These are phyloP conservation scores for Fraxinus latifolia DNA, from an alignment of 305 asterid genomes.

Conservation along the genomic window DNA sequence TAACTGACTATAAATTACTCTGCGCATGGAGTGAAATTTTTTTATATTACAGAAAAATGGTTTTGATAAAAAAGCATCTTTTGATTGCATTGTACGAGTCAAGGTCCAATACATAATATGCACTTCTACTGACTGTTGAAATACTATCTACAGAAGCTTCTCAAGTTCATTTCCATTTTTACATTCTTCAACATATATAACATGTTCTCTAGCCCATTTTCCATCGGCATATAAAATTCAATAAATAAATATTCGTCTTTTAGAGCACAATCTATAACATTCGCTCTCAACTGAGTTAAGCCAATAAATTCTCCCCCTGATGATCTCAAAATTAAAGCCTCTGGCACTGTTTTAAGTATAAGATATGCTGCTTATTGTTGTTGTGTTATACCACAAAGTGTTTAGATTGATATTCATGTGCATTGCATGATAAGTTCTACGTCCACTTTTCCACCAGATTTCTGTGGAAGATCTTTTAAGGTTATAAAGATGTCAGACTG, in stretches of 20 bases:
- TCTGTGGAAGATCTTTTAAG: not conserved
- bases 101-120: not conserved
- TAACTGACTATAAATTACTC: slow-evolving; percentile 22
- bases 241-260: not conserved
- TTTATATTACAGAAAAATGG: not conserved
- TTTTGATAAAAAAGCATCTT: not conserved
- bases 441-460: not conserved
- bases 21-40: not conserved
- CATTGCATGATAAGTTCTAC: not conserved
- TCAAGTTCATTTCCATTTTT: not conserved
- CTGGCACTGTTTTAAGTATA: not conserved
- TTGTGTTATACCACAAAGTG: not conserved
- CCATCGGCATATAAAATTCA: not conserved
- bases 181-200: slow-evolving; percentile 1
- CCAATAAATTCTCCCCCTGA: not conserved
- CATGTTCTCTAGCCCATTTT: not conserved
- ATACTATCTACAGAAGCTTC: not conserved
- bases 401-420: not conserved
- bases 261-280: not conserved
- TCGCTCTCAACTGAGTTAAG: not conserved
- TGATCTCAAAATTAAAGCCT: not conserved
- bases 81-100: not conserved
- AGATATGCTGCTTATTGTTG: not conserved
- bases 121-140: not conserved
- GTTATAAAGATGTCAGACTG: not conserved